Evolutionary conservation across 2,329 filamentous ascomycete species (phyloP).

Genomic region (Verticillium nubilum): DNA sequence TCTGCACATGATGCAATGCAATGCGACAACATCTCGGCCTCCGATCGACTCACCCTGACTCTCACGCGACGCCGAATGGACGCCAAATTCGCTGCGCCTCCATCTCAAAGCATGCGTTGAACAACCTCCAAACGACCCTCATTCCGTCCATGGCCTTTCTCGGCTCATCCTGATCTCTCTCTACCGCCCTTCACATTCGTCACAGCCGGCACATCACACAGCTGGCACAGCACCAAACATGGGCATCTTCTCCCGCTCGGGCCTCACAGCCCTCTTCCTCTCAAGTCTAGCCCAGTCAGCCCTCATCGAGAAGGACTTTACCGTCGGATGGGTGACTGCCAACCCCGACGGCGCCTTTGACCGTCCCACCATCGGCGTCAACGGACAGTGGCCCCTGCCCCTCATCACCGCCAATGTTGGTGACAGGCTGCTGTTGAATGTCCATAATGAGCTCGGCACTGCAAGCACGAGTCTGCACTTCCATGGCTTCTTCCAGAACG

Average conservation of each 20-base stretch:
- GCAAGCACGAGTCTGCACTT: conserved; percentile 50
- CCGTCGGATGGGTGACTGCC: conserved; percentile 54
- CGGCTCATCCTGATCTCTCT: too few species aligned
- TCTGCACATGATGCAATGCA: too few species aligned
- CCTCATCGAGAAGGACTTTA: conserved; percentile 52
- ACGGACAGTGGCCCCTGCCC: conserved; percentile 60
- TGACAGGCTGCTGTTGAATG: conserved; percentile 43
- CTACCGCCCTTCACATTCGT: not conserved
- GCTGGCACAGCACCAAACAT: not conserved
- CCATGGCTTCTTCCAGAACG: conserved; percentile 57
- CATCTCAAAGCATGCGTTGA: too few species aligned
- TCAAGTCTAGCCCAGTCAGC: conserved; percentile 6
- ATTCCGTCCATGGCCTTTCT: too few species aligned
- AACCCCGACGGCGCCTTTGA: conserved; percentile 53
- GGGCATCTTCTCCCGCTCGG: not conserved
- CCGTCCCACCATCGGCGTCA: conserved; percentile 59
- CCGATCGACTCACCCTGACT: too few species aligned
- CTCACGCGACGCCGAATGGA: too few species aligned
- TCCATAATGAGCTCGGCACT: conserved; percentile 45
- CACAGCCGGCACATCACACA: not conserved
- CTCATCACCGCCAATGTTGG: conserved; percentile 48
- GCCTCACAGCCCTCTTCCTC: not conserved
- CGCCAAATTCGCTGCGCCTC: too few species aligned
- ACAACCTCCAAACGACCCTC: too few species aligned
- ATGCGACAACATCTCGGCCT: too few species aligned